These are phyloP conservation scores for Solanum etuberosum DNA, from an alignment of 257 asterid species.

Conservation along the genomic window DNA sequence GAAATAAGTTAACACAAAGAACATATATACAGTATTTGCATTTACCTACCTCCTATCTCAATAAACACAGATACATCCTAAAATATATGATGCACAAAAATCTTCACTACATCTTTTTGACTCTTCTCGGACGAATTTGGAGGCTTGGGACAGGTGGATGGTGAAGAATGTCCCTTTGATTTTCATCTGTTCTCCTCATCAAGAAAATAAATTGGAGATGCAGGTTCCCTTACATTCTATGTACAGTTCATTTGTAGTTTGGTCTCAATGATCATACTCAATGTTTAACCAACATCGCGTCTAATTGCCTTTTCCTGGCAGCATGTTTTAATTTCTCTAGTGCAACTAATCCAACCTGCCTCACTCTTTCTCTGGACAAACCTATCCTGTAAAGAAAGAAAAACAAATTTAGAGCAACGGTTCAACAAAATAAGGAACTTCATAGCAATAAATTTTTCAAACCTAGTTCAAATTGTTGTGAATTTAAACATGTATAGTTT, in stretches of 20 bases:
- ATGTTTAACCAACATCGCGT: conserved; percentile 64
- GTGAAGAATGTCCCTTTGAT: neutral
- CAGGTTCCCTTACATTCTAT: neutral
- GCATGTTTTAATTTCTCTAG: conserved; percentile 87
- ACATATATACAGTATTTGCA: neutral
- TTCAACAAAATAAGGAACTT: neutral
- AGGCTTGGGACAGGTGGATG: neutral
- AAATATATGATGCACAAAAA: neutral
- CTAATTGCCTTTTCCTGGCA: conserved; percentile 60
- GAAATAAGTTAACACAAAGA: neutral
- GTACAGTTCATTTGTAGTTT: neutral
- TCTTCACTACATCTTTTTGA: neutral
- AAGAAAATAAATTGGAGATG: neutral
- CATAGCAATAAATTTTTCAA: neutral
- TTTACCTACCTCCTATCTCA: neutral
- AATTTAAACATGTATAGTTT: neutral
- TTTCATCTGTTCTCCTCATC: neutral
- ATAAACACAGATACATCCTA: neutral
- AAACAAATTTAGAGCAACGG: neutral
- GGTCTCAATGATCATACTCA: conserved; percentile 2
- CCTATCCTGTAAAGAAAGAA: conserved; percentile 61
- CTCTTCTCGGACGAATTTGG: neutral
- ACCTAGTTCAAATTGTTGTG: neutral
- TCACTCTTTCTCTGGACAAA: conserved; percentile 87
- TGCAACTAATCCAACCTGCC: conserved; percentile 95